These are phyloP conservation scores for Fonsecaea erecta DNA, from an alignment of 2,329 filamentous ascomycete genomes.

Conservation along the genomic window DNA sequence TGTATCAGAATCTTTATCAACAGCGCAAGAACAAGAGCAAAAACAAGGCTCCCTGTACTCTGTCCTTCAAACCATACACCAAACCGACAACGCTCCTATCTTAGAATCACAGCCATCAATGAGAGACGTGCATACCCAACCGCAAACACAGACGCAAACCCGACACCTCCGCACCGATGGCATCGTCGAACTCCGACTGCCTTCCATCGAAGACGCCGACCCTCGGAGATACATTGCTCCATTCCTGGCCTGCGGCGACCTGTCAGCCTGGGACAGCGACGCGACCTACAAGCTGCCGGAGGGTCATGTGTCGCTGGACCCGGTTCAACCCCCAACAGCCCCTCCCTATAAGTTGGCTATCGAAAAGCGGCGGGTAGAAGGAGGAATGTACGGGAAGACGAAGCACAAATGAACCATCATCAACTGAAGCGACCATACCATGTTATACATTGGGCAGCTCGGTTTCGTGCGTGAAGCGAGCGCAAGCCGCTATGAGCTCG, in stretches of 20 bases:
- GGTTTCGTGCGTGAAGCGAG: neutral
- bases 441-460: neutral
- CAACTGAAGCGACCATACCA: neutral
- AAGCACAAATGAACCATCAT: slow-evolving; percentile 42
- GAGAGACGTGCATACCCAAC: neutral
- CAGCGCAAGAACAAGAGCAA: neutral
- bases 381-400: slow-evolving; percentile 78
- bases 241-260: slow-evolving; percentile 95
- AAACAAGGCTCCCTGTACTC: neutral
- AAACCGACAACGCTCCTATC: neutral
- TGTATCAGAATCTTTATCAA: slow-evolving; percentile 26
- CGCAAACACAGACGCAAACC: slow-evolving; percentile 31
- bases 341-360: slow-evolving; percentile 92
- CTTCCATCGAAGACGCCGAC: slow-evolving; percentile 48
- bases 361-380: slow-evolving; percentile 76
- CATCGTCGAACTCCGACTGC: slow-evolving; percentile 42
- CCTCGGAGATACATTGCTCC: slow-evolving; percentile 78
- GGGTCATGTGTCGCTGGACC: slow-evolving; percentile 83
- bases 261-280: slow-evolving; percentile 94
- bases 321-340: slow-evolving; percentile 91
- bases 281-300: slow-evolving; percentile 86
- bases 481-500: neutral
- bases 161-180: slow-evolving; percentile 42
- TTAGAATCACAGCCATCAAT: neutral
- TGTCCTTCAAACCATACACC: neutral